Evolutionary conservation across 2,329 filamentous ascomycete species (phyloP), one percentile per base, ranked within the genome.

Genomic region (Colletotrichum destructivum): DNA sequence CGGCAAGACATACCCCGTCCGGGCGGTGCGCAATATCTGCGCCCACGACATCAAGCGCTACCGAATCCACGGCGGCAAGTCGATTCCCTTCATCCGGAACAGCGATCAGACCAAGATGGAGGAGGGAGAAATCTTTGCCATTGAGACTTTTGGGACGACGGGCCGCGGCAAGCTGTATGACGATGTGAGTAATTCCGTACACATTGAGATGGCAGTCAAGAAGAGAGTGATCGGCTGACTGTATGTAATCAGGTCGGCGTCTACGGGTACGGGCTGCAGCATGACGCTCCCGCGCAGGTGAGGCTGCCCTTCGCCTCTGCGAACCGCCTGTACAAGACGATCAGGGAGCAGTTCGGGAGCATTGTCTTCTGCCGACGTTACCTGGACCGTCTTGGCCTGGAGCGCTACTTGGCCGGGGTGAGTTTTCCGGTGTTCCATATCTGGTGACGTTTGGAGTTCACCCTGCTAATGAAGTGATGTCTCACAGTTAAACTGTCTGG

Each of bases 61-160:
- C 85, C 91, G 91, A 81, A 98, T 98, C 77, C 95, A 98, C 84
- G 95, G 95, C 69, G 93, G 91, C 77, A 98, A 98, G 88, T 95
- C 93, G 75, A 94, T 98, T 62, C 96, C 95, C 0, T 98, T 98
- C 78, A 94, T 98, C 74, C 97, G 97, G 86, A 92, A 91, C 73
- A 89, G 90, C 73, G 94, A 97, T 78, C 91, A 92, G 81, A 97
- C 94, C 63, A 98, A 97, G 88, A 98, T 98, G 96, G 95, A 98
- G 84, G 96, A 98, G 83, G 95, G 95, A 52, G 95, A 98, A 79
- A 92, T 95, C 21, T 98, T 97, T 81, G 95, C 95, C 75, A 97
- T 98, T 77, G 95, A 98, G 85, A 98, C 95, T 0, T 98, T 98
- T 81, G 96, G 95, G 72, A 96, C 93, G 81, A 98, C 95, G 26